Base-by-base conservation (phyloP, 306 rosid species). In the Medicago lupulina region DNA sequence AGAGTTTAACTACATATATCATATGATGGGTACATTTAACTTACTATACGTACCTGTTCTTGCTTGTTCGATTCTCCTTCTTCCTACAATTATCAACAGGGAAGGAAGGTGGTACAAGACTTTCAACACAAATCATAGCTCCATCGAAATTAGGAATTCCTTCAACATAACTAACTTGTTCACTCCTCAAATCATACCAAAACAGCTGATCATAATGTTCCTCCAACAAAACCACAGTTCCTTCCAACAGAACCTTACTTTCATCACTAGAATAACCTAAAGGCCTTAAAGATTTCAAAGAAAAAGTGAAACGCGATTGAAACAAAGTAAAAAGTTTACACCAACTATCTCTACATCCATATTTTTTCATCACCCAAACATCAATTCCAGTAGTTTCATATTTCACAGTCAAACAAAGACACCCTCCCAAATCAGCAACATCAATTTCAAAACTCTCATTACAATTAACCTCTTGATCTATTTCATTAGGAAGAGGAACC, bases 301-400 rank as follows among this genome's bases (percentile, higher is more conserved):
- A 21, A 21, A 21, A 21, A 1, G 83, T 4, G 5, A 46, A 74
- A 31, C 25, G 68, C 9, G 67, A 23, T 23, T 23, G 2, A 23
- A 23, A 1, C 28, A 23, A 23, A 23, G 28, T 23, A 23, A 23
- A 23, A 10, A 87, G 31, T 44, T 76, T 90, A 38, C 67, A 81
- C 97, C 97, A 92, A 2, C 88, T 85, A 46, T 82, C 85, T 39
- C 60, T 49, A 0, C 15, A 75, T 36, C 86, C 89, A 67, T 90
- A 90, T 10, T 87, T 84, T 38, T 53, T 84, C 88, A 92, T 81
- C 43, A 81, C 77, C 96, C 96, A 92, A 44, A 88, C 83, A 47
- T 88, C 97, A 19, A 83, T 40, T 10, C 10, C 77, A 4, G 0
- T 3, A 2, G 67, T 66, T 0, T 76, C 70, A 23, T 75, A 76